Base-by-base conservation (phyloP, 768 basidiomycete genomes). In the Lepiota brunneoincarnata region DNA sequence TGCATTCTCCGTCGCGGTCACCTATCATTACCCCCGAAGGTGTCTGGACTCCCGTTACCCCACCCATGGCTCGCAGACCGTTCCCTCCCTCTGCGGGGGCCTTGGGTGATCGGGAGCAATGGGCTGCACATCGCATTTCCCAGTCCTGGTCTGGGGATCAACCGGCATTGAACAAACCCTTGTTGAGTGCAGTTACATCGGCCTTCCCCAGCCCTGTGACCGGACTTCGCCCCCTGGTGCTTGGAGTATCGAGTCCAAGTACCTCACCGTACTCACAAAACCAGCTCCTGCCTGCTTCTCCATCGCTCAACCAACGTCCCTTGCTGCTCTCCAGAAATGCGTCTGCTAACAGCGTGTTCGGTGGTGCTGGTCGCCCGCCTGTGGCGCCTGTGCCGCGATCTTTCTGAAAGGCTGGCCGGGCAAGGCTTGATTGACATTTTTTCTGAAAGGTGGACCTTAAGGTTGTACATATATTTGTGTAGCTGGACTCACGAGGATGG, bases 141-240 rank as follows among this genome's bases (percentile, higher is more conserved):
- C 52, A 46, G 14, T 54, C 52, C 7, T 54, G 44, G 44, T 35
- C 52, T 14, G 4, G 38, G 6, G 28, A 41, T 24, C 51, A 45
- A 37, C 35, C 21, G 7, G 24, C 35, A 43, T n/a, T 43, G 35
- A 49, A 18, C 49, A 35, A 34, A 28, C 51, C 61, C 11, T 31
- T 54, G 38, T 46, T 60, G 24, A 58, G 59, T 41, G 57, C 57
- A 43, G 61, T 60, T 2, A 41, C 23, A 4, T 35, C 53, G 11
- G 38, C 58, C 21, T 59, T 57, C 40, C 48, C 54, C 15, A 47
- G 35, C 36, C 49, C 39, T 21, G 38, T 39, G 3, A 39, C 47
- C 37, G 48, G 18, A 39, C 54, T 6, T 54, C 57, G 43, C 28
- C 58, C 26, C 38, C n/a, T 46, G n/a, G n/a, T 54, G 37, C 37